Base-by-base conservation (phyloP, 2,329 filamentous ascomycete species). In the Colletotrichum chrysophilum region DNA sequence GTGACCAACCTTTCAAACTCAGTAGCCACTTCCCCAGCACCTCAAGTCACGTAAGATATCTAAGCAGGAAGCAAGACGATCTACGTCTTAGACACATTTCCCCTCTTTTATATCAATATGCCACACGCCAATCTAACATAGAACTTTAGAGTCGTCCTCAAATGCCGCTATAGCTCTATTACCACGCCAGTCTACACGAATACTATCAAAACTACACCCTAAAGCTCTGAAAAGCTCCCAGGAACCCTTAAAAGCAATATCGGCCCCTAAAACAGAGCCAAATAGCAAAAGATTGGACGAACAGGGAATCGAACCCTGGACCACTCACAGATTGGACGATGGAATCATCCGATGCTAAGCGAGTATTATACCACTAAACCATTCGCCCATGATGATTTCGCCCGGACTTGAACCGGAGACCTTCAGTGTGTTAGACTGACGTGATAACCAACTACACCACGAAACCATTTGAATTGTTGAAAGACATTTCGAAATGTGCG, bases 391-490 rank as follows among this genome's bases (percentile, higher is more conserved):
- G 7, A 32, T 75, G 73, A 75, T 75, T 65, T 73, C 67, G 73
- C 73, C 73, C 73, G 73, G 73, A 75, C 73, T 75, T 75, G 73
- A 75, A 73, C 73, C 73, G 73, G 73, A 75, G 73, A 75, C 73
- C 70, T 75, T 73, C 73, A 75, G 73, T 75, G 73, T 83, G 85
- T 87, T 87, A 87, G 84, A 86, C 85, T 86, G 84, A 87, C 83
- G 86, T 87, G 85, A 87, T 87, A 86, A 87, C 85, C 85, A 86
- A 87, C 85, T 83, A 82, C 81, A 82, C 81, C 80, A 83, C 72
- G 56, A 75, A 65, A 75, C 73, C 73, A 55, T 3, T 52, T 43
- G n/a, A 8, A 52, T 52, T 75, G 64, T 32, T 75, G 28, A n/a
- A 1, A 3, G 0, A 3, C 0, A 0, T 0, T 0, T 1, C 2